Base-by-base conservation (phyloP, 495 filamentous ascomycete genomes). In the Tuber melanosporum region DNA sequence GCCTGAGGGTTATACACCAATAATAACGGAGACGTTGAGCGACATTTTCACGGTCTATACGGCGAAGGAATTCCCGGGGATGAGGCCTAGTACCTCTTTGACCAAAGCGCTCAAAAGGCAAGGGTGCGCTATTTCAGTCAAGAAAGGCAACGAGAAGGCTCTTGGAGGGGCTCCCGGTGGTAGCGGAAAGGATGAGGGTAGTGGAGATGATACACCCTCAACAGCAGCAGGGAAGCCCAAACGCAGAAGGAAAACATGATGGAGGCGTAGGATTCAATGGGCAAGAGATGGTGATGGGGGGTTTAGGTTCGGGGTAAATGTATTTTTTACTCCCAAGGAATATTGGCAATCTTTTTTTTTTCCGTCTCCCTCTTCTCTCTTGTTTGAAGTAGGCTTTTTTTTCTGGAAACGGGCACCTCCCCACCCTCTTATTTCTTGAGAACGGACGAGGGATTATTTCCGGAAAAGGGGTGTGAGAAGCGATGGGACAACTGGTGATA, bases 31-130 rank as follows among this genome's bases (percentile, higher is more conserved):
- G 75, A 76, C 88, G 22, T 90, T 92, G 88, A 94, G 91, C 77
- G 90, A 93, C 66, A 86, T 90, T 14, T 98, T 98, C 83, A 90
- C 91, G 39, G 95, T 98, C 36, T 97, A 91, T 84, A 93, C 93
- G 32, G 94, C 95, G n/a, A 98, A 98, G 83, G 95, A 98, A 84
- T 98, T 98, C 78, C 93, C 93, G 0, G 95, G 95, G 12, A 97
- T 98, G 95, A 87, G 90, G 74, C 90, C 91, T 0, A 92, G 90
- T 82, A 92, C 90, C 41, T 84, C 87, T 39, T 82, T 94, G 46
- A 92, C 91, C 42, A 91, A 91, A 83, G 86, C 88, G 44, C 84
- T 94, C 73, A 92, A 92, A 83, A 86, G 89, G 79, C 92, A 94
- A 85, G 92, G 92, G 43, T 91, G 91, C 77, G 87, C 92, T 52